phyloP scores from a whole-genome alignment of 2,329 filamentous ascomycete genomes.

The Alternaria longipes region DNA sequence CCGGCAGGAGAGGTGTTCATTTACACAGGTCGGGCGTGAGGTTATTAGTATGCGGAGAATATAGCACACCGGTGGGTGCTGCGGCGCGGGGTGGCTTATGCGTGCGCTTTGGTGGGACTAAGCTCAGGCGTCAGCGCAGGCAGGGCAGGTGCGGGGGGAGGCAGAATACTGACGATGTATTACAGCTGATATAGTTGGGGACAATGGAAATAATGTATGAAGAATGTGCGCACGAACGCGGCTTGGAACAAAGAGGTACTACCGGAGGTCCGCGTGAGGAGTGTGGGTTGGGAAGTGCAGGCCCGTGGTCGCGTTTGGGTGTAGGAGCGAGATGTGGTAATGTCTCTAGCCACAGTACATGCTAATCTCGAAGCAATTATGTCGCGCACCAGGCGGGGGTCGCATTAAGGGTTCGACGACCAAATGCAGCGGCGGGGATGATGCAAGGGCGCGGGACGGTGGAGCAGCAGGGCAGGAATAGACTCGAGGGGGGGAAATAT shows the following conservation, averaged over 20 bases:
- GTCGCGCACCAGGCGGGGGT: conserved; percentile 51
- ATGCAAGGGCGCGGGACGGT: conserved; percentile 41
- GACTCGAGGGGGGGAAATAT: conserved; percentile 7
- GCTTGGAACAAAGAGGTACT: conserved; percentile 31
- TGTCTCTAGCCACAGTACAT: conserved; percentile 48
- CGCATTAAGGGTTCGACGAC: conserved; percentile 50
- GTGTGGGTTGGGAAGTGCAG: conserved; percentile 43
- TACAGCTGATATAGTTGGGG: conserved; percentile 22
- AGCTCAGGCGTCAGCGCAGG: conserved; percentile 48
- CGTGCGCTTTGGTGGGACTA: conserved; percentile 37
- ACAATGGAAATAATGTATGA: conserved; percentile 31
- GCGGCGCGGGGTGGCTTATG: conserved; percentile 36
- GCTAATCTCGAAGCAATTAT: conserved; percentile 51
- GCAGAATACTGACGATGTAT: conserved; percentile 28
- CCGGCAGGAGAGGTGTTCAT: conserved; percentile 30
- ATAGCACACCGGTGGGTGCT: conserved; percentile 14
- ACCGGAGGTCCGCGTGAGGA: conserved; percentile 20
- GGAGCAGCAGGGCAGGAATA: conserved; percentile 9
- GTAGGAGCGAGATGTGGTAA: not conserved
- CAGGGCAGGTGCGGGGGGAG: conserved; percentile 22
- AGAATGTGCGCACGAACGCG: conserved; percentile 38
- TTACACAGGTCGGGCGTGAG: conserved; percentile 17
- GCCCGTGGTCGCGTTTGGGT: conserved; percentile 36
- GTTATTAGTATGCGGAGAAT: conserved; percentile 14
- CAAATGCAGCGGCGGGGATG: conserved; percentile 33